Conservation (phyloP, 1,284 basidiomycete genomes). For the Cronartium quercuum region DNA sequence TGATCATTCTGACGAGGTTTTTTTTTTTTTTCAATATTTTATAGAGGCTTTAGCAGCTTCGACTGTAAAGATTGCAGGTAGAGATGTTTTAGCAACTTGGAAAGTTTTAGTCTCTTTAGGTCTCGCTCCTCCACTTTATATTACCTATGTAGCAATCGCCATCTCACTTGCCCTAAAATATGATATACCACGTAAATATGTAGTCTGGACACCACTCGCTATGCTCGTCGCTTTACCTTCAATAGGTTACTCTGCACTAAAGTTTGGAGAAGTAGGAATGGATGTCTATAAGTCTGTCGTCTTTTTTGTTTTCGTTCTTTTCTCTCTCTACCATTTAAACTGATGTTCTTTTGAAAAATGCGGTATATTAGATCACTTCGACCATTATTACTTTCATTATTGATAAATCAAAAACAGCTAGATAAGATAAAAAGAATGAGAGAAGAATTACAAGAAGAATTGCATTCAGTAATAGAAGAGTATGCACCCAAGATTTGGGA, state of each 20-base stretch:
- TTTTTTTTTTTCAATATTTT: conserved; percentile 26
- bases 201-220: conserved; percentile 71
- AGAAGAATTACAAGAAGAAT: conserved; percentile 72
- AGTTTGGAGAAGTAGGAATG: conserved; percentile 98
- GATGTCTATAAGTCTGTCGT: conserved; percentile 83
- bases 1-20: neutral
- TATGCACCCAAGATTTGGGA: conserved; percentile 51
- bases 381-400: conserved; percentile 79
- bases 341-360: neutral
- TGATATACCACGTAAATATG: conserved; percentile 59
- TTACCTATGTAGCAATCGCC: conserved; percentile 72
- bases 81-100: conserved; percentile 96
- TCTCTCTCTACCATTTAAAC: neutral
- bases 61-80: conserved; percentile 86
- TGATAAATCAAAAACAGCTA: conserved; percentile 80
- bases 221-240: conserved; percentile 72
- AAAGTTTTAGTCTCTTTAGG: conserved; percentile 93
- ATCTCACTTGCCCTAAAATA: conserved; percentile 69
- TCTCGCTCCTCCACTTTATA: conserved; percentile 79
- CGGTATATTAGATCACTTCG: conserved; percentile 66
- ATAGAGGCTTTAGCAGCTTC: conserved; percentile 93
- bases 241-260: conserved; percentile 88
- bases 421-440: conserved; percentile 74
- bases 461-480: conserved; percentile 80
- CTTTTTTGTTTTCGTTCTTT: neutral